These are phyloP conservation scores for Hygrophila difformis DNA, from an alignment of 257 asterid species.

Conservation along the genomic window DNA sequence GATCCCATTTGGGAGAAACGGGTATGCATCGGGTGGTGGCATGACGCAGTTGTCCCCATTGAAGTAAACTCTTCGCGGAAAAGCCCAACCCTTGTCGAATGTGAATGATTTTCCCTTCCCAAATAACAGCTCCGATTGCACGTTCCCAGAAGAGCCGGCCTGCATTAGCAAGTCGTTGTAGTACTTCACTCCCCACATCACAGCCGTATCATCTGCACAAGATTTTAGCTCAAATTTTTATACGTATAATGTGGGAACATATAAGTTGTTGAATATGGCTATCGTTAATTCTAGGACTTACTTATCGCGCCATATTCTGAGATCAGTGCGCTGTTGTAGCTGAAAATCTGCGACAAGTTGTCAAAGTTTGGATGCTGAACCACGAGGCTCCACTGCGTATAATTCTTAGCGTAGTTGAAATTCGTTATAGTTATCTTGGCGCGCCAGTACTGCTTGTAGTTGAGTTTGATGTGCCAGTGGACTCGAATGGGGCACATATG, in stretches of 20 bases:
- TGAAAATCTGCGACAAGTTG: conserved; percentile 83
- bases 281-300: conserved; percentile 26
- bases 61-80: conserved; percentile 82
- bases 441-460: conserved; percentile 82
- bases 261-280: not conserved
- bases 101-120: conserved; percentile 64
- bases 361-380: conserved; percentile 92
- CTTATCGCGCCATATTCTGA: conserved; percentile 69
- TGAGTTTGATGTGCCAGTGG: conserved; percentile 85
- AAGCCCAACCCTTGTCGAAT: conserved; percentile 85
- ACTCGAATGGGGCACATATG: conserved; percentile 91
- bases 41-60: conserved; percentile 86
- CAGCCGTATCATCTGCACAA: conserved; percentile 82
- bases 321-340: conserved; percentile 88
- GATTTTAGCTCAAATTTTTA: too few relatives aligned
- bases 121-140: conserved; percentile 71
- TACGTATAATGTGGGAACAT: not conserved
- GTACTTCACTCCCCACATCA: conserved; percentile 88
- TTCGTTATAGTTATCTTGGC: conserved; percentile 71
- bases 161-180: conserved; percentile 81
- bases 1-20: conserved; percentile 50
- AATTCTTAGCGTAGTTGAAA: conserved; percentile 70
- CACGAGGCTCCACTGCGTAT: conserved; percentile 76
- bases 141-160: conserved; percentile 70
- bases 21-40: conserved; percentile 82